Base-by-base conservation (phyloP, 2,329 filamentous ascomycete genomes). In the Penicillium verrucosum region DNA sequence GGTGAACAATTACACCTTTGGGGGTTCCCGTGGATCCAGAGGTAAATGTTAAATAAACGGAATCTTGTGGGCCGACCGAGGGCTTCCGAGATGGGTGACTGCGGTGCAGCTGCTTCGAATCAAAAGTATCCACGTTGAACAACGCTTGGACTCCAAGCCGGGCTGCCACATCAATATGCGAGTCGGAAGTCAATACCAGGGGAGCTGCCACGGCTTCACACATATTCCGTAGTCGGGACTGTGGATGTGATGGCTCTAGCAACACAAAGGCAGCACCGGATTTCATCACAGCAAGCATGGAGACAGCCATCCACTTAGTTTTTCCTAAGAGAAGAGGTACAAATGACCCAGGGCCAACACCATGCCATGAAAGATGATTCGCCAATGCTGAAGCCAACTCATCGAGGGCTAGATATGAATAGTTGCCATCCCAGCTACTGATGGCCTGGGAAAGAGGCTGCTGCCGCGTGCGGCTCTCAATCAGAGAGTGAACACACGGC, bases 11-110 rank as follows among this genome's bases (percentile, higher is more conserved):
- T 10, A 51, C 51, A 30, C 56, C 40, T 21, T 58, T 58, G 2
- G 56, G 56, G 2, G 25, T 37, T 1, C 56, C 56, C 3, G 55
- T 63, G n/a, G 80, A 80, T 0, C 80, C 80, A 5, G 79, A 79
- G 2, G 79, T 80, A 60, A 86, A 82, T 10, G 87, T 77, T 2
- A 84, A 75, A 64, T 83, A 86, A n/a, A 58, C 25, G 29, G 54
- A 43, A 0, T 84, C 83, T 12, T 41, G 38, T 41, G 38, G 12
- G 12, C 7, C 8, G 12, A 41, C 38, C 0, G 38, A 41, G 12
- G 12, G 8, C 7, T 7, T 41, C 6, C 1, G 6, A 2, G 21
- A 16, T 5, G 21, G 7, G 12, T 3, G 8, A 16, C 2, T 25
- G 12, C 3, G 4, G 9, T 25, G 21, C 3, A 16, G 12, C 11